Percentiles rank a stretch among this genome's conserved stretches.
These are phyloP conservation scores for Encephalitozoon romaleae DNA, from an alignment of 371 early-diverging fungal species.

Conservation along the genomic window DNA sequence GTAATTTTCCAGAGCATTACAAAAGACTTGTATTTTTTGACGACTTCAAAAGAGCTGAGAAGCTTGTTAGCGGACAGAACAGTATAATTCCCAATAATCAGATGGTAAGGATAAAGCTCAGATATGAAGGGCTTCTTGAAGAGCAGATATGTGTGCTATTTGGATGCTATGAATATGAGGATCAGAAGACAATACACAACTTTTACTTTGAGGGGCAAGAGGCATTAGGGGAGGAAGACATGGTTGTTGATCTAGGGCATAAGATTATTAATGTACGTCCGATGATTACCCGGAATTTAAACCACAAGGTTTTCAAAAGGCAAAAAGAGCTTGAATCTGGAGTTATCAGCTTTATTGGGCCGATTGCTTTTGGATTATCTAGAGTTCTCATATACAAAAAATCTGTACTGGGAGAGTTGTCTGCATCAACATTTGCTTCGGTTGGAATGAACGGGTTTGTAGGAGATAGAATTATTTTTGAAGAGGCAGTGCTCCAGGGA, in stretches of 20 bases:
- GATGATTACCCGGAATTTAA: conserved; percentile 23
- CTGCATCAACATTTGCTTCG: not conserved
- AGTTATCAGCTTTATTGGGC: conserved; percentile 50
- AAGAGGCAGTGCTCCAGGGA: conserved; percentile 48
- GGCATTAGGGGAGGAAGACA: not conserved
- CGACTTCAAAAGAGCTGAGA: conserved; percentile 31
- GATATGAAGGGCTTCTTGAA: not conserved
- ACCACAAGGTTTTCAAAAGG: conserved; percentile 43
- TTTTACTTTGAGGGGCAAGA: conserved; percentile 11
- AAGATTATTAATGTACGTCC: conserved; percentile 22
- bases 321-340: conserved; percentile 41
- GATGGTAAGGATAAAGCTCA: conserved; percentile 31
- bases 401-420: not conserved
- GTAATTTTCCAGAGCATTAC: conserved; percentile 46
- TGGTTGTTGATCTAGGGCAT: conserved; percentile 45
- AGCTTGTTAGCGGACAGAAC: conserved; percentile 12
- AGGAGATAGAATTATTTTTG: conserved; percentile 52
- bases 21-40: conserved; percentile 50
- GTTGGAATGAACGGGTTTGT: conserved; percentile 15
- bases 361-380: conserved; percentile 43
- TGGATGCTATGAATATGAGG: conserved; percentile 46
- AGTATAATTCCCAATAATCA: conserved; percentile 14
- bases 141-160: conserved; percentile 29
- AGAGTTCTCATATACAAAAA: conserved; percentile 23
- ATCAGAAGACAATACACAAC: conserved; percentile 35